Evolutionary conservation across 139 green algal species (phyloP).

Genomic region (Coelastrella sp.): DNA sequence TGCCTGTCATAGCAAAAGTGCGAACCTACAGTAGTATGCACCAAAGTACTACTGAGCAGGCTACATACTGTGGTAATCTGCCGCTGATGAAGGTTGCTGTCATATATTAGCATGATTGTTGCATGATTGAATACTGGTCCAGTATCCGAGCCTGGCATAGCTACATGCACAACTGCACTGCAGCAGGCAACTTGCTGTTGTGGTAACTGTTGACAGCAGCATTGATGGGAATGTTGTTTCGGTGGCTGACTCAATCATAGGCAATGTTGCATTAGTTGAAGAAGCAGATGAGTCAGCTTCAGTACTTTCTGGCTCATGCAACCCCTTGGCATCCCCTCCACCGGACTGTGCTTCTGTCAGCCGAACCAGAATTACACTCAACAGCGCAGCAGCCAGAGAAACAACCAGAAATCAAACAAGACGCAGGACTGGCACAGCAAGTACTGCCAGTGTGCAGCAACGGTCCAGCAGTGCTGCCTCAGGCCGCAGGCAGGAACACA

Average conservation of each 20-base stretch:
- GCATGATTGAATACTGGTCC: too few species aligned
- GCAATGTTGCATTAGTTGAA: background rate
- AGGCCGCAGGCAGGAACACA: background rate
- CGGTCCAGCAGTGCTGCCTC: background rate
- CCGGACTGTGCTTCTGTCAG: background rate
- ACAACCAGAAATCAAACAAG: background rate
- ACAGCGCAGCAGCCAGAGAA: constrained; percentile 38
- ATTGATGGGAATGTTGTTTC: too few species aligned
- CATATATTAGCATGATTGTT: too few species aligned
- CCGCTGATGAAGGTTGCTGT: too few species aligned
- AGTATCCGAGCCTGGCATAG: too few species aligned
- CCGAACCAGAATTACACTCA: background rate
- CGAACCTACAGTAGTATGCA: too few species aligned
- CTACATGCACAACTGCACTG: too few species aligned
- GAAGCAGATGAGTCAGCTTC: constrained; percentile 1
- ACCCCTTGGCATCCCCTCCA: background rate
- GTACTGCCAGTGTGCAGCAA: background rate
- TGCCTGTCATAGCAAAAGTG: too few species aligned
- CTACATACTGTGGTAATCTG: too few species aligned
- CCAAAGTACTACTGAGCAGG: too few species aligned
- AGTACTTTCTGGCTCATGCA: background rate
- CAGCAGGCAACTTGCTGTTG: too few species aligned
- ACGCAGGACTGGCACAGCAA: constrained; percentile 7
- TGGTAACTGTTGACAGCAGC: too few species aligned
- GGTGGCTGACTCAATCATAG: background rate